Evolutionary conservation across 805 yeast species (phyloP).

Genomic region (Metschnikowia henanensis): DNA sequence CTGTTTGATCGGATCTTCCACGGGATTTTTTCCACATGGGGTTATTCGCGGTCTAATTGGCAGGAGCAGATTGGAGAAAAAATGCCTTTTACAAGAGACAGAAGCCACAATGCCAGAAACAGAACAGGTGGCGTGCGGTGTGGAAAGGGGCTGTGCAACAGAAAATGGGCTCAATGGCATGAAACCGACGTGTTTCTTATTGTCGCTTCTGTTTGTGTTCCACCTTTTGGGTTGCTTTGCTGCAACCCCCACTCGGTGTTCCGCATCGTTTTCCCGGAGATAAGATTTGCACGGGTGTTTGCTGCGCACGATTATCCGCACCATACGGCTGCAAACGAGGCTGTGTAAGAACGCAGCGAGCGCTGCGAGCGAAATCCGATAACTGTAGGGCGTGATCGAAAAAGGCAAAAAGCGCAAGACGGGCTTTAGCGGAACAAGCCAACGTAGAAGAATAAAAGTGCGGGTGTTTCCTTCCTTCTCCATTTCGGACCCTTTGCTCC

Average conservation of each 20-base stretch:
- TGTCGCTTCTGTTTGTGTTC: not conserved
- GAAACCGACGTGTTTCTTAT: not conserved
- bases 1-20: not conserved
- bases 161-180: not conserved
- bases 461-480: not conserved
- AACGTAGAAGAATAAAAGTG: slow-evolving; percentile 4
- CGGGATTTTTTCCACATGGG: not conserved
- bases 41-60: not conserved
- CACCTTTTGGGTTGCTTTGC: not conserved
- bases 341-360: slow-evolving; percentile 13
- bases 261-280: not conserved
- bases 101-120: not conserved
- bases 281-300: not conserved
- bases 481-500: not conserved
- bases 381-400: slow-evolving; percentile 2
- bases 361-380: slow-evolving; percentile 9
- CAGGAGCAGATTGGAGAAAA: not conserved
- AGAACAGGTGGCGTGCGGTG: not conserved
- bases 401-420: slow-evolving; percentile 2
- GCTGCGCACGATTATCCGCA: slow-evolving; percentile 5
- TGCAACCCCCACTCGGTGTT: not conserved
- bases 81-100: not conserved
- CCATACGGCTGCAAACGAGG: slow-evolving; percentile 19
- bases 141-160: not conserved
- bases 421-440: not conserved